Percentiles rank a stretch among this genome's conserved stretches.
Evolutionary conservation across 257 asterid species (phyloP).

Genomic region (Solanum pinnatisectum): DNA sequence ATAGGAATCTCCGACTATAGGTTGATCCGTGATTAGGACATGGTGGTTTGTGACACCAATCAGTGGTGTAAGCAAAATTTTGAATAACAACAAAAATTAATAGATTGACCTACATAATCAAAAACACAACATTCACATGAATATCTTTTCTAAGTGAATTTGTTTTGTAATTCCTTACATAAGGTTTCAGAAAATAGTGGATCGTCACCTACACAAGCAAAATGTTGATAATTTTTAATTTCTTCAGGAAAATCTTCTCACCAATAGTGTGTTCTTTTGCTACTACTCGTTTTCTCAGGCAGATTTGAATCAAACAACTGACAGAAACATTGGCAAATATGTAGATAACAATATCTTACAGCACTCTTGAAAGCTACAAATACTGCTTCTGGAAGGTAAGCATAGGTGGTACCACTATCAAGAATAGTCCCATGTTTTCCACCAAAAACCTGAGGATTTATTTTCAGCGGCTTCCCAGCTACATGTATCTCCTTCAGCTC

Average conservation of each 20-base stretch:
- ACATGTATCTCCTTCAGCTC: conserved; percentile 88
- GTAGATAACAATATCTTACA: conserved; percentile 33
- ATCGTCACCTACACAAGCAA: neutral
- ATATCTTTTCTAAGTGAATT: neutral
- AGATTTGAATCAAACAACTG: neutral
- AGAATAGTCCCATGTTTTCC: conserved; percentile 82
- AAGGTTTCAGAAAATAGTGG: neutral
- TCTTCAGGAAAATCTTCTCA: neutral
- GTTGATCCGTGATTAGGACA: neutral
- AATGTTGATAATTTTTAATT: neutral
- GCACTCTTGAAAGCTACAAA: conserved; percentile 67
- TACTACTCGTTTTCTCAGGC: neutral
- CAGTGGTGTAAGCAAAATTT: neutral
- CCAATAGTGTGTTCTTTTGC: neutral
- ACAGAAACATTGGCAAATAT: neutral
- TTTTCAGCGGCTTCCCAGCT: conserved; percentile 74
- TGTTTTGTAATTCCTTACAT: neutral
- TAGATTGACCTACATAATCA: neutral
- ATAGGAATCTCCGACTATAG: neutral
- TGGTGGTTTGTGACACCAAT: neutral
- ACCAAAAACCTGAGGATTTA: conserved; percentile 59
- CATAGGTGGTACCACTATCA: conserved; percentile 97
- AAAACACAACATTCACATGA: neutral
- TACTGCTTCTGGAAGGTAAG: conserved; percentile 82
- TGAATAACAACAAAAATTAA: neutral